Evolutionary conservation across 805 yeast genomes (phyloP), one percentile per base, ranked within the genome.

Genomic region (Candida ponderosae): DNA sequence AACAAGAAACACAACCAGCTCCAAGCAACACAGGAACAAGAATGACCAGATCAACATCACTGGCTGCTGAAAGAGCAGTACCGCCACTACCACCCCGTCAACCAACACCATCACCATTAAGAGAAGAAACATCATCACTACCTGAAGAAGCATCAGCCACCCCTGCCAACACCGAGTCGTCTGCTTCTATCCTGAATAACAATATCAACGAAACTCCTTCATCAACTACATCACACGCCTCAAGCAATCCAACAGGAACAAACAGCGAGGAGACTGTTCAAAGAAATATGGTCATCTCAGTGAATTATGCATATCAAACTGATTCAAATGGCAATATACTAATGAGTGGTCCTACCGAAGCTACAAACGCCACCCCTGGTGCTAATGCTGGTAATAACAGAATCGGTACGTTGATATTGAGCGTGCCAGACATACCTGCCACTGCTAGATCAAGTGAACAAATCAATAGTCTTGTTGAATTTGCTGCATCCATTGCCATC

Each of bases 401-500:
- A 31, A 61, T 76, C 1, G 86, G 86, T 0, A 71, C 82, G 2
- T 60, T 81, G 27, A 68, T 79, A 26, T 59, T 81, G 47, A 74
- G 79, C 30, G 74, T 81, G 23, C 85, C 88, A n/a, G 78, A 79
- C 47, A 76, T 76, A 31, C 72, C 80, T 0, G 57, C 68, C 15
- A 74, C 75, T 40, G 64, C 77, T 23, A 75, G 79, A 37, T 81
- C 78, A n/a, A 69, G 71, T 28, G 67, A 74, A 14, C 50, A 44
- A 27, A 62, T 81, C 24, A 79, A 75, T 48, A 76, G 73, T 27
- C 65, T 81, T 38, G 72, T 82, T 11, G 64, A 79, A 20, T 58
- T 81, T 39, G 87, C 88, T 2, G 79, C 89, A 0, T 76, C 77
- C 19, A 68, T 81, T 56, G 88, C 88, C 1, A 66, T 79, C 53